Base-by-base conservation (phyloP, 2,329 filamentous ascomycete genomes). In the Colletotrichum trifolii region DNA sequence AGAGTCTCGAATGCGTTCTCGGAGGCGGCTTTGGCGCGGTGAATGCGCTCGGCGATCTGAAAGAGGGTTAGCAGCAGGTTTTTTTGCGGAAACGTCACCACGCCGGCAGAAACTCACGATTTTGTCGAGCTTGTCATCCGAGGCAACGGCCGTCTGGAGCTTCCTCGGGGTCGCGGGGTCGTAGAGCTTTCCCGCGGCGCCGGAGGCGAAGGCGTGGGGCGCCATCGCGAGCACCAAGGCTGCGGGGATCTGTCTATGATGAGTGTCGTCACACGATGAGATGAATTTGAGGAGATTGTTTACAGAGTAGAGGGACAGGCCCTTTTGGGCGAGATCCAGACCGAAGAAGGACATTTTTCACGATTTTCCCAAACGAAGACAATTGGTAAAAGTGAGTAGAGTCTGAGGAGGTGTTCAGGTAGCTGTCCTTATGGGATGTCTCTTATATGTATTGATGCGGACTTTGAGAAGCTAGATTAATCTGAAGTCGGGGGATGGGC, bases 11-110 rank as follows among this genome's bases (percentile, higher is more conserved):
- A 76, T 66, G 74, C 78, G 69, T 84, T 84, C 43, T 74, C 71
- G 6, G 75, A 70, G 6, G 82, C 81, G 25, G 83, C 82, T 71
- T 89, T 83, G 35, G 82, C 79, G 54, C 85, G 82, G 46, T 87
- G 73, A 36, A 84, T 78, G 57, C 81, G 80, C 71, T 87, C 87
- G 71, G 89, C 85, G 34, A 78, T 80, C 73, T 86, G 67, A 34
- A 17, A 15, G 25, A 25, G 12, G 15, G 54, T 34, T n/a, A 46
- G 45, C 33, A 17, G 15, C 34, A 25, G 50, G 9, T 39, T 39
- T 45, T 25, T 15, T 11, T 46, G 15, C 6, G 43, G 43, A n/a
- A 46, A 15, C 13, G 33, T 36, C n/a, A 7, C 13, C 36, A 17
- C 15, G 35, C 45, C 42, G 43, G 10, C n/a, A 33, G 25, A 34